Conservation (phyloP, 352 stramenopile species). For the Blastocystis sp. region DNA sequence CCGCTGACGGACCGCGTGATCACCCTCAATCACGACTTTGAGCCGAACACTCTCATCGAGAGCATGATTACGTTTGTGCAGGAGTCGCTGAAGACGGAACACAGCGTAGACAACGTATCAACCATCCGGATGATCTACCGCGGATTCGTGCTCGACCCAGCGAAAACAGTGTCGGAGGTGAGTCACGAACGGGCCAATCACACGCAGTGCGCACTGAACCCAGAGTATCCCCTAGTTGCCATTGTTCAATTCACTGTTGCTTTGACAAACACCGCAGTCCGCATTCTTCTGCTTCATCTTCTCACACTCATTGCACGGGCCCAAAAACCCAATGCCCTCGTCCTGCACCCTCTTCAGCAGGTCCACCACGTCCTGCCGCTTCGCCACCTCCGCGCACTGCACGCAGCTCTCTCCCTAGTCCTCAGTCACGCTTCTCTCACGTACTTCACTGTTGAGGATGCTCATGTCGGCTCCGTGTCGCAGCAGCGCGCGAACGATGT, state of each 20-base stretch:
- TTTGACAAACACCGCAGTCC: constrained; percentile 14
- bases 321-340: constrained; percentile 18
- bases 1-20: constrained; percentile 22
- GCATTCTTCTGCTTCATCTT: not conserved
- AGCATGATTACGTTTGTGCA: constrained; percentile 5
- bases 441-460: constrained; percentile 28
- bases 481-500: constrained; percentile 52
- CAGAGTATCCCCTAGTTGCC: constrained; percentile 51
- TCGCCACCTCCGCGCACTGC: constrained; percentile 32
- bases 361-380: constrained; percentile 14
- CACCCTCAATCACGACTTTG: not conserved
- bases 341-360: constrained; percentile 35
- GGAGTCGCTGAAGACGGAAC: constrained; percentile 16
- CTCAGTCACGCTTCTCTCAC: not conserved
- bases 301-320: constrained; percentile 34
- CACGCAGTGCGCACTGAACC: constrained; percentile 14
- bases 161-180: not conserved
- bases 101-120: constrained; percentile 6
- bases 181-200: not conserved
- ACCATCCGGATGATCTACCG: constrained; percentile 37
- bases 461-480: constrained; percentile 54
- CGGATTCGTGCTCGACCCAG: constrained; percentile 32
- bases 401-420: constrained; percentile 32
- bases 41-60: not conserved
- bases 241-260: constrained; percentile 48